These are phyloP conservation scores for Moesziomyces antarcticus DNA, from an alignment of 1,284 basidiomycete genomes.

Conservation along the genomic window DNA sequence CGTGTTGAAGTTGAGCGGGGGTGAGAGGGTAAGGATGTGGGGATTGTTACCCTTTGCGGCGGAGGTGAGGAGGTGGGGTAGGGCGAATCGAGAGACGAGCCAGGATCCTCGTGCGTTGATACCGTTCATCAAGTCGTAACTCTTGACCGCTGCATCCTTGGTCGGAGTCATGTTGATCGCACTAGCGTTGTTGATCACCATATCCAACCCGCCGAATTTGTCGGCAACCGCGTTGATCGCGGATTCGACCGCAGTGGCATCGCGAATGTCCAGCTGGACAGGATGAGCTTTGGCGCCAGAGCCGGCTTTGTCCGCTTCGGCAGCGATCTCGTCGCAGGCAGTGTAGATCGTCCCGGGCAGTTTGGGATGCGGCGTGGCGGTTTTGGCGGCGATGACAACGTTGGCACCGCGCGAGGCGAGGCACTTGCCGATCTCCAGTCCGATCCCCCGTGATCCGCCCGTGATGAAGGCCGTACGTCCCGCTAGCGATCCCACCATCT, in stretches of 20 bases:
- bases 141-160: slow-evolving; percentile 48
- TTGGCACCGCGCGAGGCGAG: slow-evolving; percentile 57
- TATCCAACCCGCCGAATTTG: slow-evolving; percentile 63
- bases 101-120: slow-evolving; percentile 65
- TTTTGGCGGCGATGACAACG: slow-evolving; percentile 62
- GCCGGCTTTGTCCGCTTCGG: slow-evolving; percentile 30
- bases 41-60: slow-evolving; percentile 50
- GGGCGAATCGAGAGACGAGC: slow-evolving; percentile 58
- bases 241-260: slow-evolving; percentile 51
- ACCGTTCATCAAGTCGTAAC: slow-evolving; percentile 45
- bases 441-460: slow-evolving; percentile 59
- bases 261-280: slow-evolving; percentile 65
- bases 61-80: slow-evolving; percentile 60
- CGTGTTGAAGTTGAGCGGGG: slow-evolving; percentile 54
- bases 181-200: slow-evolving; percentile 66
- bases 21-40: slow-evolving; percentile 64
- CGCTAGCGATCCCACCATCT: slow-evolving; percentile 21
- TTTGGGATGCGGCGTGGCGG: slow-evolving; percentile 46
- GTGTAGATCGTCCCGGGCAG: slow-evolving; percentile 67
- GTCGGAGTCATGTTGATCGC: slow-evolving; percentile 64
- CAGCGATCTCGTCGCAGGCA: slow-evolving; percentile 62
- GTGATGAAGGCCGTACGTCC: slow-evolving; percentile 51
- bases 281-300: slow-evolving; percentile 48
- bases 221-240: slow-evolving; percentile 48
- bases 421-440: slow-evolving; percentile 55